phyloP scores from a whole-genome alignment of 2,329 filamentous ascomycete species.

The Chrysoporthe cubensis region DNA sequence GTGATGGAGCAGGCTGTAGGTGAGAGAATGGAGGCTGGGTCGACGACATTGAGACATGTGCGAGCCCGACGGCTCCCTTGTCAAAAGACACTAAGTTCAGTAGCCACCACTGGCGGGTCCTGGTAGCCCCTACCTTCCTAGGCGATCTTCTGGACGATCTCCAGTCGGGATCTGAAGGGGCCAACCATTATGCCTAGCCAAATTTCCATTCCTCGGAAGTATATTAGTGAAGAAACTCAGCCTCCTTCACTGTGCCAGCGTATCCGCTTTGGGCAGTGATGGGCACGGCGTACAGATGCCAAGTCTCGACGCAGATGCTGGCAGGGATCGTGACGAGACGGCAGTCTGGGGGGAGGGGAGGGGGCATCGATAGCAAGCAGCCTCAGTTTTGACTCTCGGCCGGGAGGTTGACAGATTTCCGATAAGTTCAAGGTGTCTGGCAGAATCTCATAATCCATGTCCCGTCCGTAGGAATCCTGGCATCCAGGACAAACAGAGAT shows the following conservation, averaged over 20 bases:
- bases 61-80: background rate
- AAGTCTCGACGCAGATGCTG: background rate
- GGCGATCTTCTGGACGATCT: background rate
- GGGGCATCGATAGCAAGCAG: background rate
- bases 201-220: background rate
- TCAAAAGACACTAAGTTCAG: conserved; percentile 1
- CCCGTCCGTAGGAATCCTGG: background rate
- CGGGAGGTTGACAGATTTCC: background rate
- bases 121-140: conserved; percentile 7
- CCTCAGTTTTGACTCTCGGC: background rate
- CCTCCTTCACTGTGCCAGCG: background rate
- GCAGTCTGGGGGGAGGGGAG: background rate
- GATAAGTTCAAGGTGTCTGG: background rate
- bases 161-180: background rate
- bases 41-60: background rate
- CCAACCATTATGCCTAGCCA: background rate
- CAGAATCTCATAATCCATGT: background rate
- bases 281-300: background rate
- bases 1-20: background rate
- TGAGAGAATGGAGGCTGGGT: background rate
- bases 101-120: conserved; percentile 3
- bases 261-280: background rate
- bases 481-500: background rate
- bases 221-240: background rate
- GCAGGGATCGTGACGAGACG: background rate